Conservation (phyloP, 257 asterid species). For the Salvia hispanica region DNA sequence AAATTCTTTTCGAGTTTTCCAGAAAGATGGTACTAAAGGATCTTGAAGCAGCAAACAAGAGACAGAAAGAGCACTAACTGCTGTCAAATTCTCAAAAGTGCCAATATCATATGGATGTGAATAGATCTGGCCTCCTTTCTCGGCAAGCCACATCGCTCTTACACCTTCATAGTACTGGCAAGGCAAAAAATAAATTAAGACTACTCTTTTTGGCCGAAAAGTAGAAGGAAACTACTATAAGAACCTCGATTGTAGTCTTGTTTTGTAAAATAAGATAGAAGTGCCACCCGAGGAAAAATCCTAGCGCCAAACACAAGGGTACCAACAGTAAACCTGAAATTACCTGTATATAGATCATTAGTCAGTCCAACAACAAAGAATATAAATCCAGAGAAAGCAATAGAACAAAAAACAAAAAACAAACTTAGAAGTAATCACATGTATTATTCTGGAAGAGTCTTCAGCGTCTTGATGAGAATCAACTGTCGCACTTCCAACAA, state of each 20-base stretch:
- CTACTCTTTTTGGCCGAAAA: not conserved
- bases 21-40: not conserved
- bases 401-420: not conserved
- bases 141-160: constrained; percentile 79
- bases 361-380: constrained; percentile 32
- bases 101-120: constrained; percentile 87
- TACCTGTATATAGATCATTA: constrained; percentile 49
- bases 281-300: constrained; percentile 78
- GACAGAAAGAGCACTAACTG: constrained; percentile 49
- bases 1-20: not conserved
- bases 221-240: constrained; percentile 12
- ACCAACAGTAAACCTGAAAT: constrained; percentile 71
- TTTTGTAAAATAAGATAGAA: constrained; percentile 65
- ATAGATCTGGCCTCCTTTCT: constrained; percentile 77
- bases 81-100: constrained; percentile 61
- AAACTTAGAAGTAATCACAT: constrained; percentile 49
- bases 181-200: constrained; percentile 21
- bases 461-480: constrained; percentile 56
- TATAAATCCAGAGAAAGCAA: not conserved
- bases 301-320: constrained; percentile 67
- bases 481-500: constrained; percentile 64
- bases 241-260: constrained; percentile 92
- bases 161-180: constrained; percentile 90
- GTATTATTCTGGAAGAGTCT: constrained; percentile 51
- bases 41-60: not conserved